phyloP scores from a whole-genome alignment of 441 rosid species.

The Gossypium gossypioides region DNA sequence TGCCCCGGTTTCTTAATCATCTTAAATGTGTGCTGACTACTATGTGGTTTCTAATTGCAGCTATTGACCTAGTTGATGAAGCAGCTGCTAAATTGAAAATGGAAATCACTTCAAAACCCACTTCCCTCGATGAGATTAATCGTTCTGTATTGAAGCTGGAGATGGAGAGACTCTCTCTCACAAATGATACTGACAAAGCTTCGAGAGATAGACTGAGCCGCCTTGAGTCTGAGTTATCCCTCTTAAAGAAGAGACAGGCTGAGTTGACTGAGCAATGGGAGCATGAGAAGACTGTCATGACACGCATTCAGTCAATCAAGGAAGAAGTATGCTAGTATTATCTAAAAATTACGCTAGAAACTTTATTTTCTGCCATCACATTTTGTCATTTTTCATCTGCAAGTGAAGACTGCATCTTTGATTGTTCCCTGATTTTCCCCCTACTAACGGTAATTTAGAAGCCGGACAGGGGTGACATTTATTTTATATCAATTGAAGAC shows the following conservation, averaged over 20 bases:
- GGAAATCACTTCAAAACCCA: constrained; percentile 98
- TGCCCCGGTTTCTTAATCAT: not conserved
- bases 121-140: constrained; percentile 90
- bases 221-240: constrained; percentile 61
- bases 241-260: constrained; percentile 64
- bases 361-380: not conserved
- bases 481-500: not conserved
- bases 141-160: constrained; percentile 82
- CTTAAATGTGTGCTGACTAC: constrained; percentile 1
- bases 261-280: constrained; percentile 89
- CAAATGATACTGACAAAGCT: constrained; percentile 76
- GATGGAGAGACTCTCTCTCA: constrained; percentile 89
- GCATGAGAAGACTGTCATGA: constrained; percentile 91
- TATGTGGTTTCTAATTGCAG: constrained; percentile 35
- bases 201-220: constrained; percentile 77
- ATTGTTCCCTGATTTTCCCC: not conserved
- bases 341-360: not conserved
- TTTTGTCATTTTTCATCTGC: not conserved
- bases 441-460: not conserved
- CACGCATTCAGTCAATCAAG: constrained; percentile 74
- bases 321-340: constrained; percentile 52
- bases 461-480: not conserved
- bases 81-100: constrained; percentile 91
- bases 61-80: constrained; percentile 94
- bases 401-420: not conserved